Conservation (phyloP, 371 early-diverging fungal species). For the Mortierella sp. region DNA sequence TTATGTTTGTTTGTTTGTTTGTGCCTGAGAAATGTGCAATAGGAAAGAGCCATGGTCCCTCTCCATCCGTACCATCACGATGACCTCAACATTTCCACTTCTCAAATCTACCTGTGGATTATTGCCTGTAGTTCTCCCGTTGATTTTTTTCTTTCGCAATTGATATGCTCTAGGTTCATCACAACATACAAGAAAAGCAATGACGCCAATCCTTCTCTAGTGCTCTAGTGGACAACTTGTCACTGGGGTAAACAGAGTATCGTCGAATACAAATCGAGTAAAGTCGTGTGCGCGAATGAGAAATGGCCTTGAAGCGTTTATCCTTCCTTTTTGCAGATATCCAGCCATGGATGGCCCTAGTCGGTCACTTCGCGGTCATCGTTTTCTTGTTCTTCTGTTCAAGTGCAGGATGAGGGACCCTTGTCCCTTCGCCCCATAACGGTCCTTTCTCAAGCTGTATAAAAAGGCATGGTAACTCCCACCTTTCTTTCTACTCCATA, state of each 20-base stretch:
- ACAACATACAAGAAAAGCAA: background rate
- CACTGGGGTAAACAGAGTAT: background rate
- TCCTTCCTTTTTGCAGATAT: no score
- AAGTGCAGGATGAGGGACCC: no score
- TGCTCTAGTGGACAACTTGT: background rate
- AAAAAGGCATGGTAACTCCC: background rate
- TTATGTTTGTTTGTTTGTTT: background rate
- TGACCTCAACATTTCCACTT: background rate
- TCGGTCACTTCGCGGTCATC: constrained; percentile 2
- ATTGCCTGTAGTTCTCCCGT: background rate
- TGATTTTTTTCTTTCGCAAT: background rate
- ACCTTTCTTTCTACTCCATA: no score
- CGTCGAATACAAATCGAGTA: background rate
- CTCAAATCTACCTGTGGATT: background rate
- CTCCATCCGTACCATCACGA: background rate
- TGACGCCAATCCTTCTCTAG: background rate
- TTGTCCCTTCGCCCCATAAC: background rate
- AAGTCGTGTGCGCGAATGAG: background rate
- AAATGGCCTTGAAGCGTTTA: background rate
- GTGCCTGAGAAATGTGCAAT: background rate
- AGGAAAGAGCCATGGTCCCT: background rate
- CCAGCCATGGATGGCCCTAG: background rate
- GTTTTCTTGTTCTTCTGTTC: background rate
- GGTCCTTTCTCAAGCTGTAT: background rate
- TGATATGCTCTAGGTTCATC: background rate